Percentiles rank a stretch among this genome's conserved stretches.
Conservation (phyloP, 75 land plant species). For the Selaginella tamariscina region DNA sequence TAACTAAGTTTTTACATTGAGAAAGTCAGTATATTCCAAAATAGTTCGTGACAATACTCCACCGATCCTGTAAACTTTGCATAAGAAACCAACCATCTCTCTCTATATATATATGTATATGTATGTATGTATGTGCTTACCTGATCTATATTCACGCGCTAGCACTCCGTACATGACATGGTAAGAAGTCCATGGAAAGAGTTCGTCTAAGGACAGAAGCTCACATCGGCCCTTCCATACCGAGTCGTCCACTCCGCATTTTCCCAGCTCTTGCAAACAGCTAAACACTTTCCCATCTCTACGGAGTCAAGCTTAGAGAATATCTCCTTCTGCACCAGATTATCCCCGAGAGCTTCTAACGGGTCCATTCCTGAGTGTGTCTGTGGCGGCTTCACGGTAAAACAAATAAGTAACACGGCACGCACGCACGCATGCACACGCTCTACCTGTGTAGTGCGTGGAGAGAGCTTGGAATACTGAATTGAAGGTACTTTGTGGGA, state of each 20-base stretch:
- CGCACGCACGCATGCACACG: no score
- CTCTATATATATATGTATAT: no score
- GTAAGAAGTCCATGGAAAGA: not conserved
- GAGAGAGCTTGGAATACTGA: not conserved
- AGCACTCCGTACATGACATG: not conserved
- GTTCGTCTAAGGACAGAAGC: not conserved
- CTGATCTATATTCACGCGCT: no score
- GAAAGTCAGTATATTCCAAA: no score
- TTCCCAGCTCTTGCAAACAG: not conserved
- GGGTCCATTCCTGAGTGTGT: not conserved
- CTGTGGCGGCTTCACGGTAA: no score
- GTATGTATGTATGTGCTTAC: no score
- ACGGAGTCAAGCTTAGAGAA: not conserved
- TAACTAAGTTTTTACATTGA: no score
- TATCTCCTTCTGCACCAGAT: not conserved
- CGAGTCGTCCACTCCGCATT: not conserved
- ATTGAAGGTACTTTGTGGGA: not conserved
- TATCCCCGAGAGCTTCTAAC: not conserved
- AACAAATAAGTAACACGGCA: no score
- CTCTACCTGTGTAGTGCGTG: no score
- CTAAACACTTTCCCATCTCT: not conserved
- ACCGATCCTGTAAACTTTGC: no score
- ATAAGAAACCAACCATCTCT: no score
- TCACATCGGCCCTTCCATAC: not conserved
- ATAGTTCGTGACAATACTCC: no score